A percentile compares a stretch with the other conserved stretches of the same genome.
Conservation (phyloP, 495 filamentous ascomycete genomes). For the Chaetomium cochliodes region DNA sequence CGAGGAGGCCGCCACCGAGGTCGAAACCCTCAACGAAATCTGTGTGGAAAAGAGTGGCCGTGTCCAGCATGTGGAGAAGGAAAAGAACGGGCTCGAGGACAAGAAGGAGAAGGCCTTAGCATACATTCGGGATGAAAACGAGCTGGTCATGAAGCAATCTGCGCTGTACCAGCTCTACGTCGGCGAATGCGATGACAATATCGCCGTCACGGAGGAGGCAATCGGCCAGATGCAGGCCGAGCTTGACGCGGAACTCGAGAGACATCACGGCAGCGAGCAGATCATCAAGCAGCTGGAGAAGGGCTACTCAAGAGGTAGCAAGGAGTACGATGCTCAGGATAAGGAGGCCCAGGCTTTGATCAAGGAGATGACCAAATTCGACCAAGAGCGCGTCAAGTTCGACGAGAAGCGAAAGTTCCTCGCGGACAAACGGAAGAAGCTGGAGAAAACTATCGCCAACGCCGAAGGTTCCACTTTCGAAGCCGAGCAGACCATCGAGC, state of each 20-base stretch:
- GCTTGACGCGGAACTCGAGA: constrained; percentile 84
- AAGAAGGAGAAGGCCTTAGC: constrained; percentile 94
- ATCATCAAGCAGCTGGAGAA: constrained; percentile 88
- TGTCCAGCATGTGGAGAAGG: constrained; percentile 97
- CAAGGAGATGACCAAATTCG: constrained; percentile 87
- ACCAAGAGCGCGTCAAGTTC: constrained; percentile 94
- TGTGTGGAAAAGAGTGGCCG: constrained; percentile 91
- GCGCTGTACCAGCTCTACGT: constrained; percentile 89
- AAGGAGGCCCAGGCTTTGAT: constrained; percentile 74
- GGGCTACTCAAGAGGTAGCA: constrained; percentile 73
- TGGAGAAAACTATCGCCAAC: constrained; percentile 81
- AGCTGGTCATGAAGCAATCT: constrained; percentile 82
- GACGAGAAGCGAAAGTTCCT: constrained; percentile 97
- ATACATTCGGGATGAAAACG: constrained; percentile 89
- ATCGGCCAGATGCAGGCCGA: constrained; percentile 86
- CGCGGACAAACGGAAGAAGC: constrained; percentile 83
- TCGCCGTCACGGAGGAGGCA: constrained; percentile 85
- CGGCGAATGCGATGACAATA: constrained; percentile 79
- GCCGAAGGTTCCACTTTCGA: constrained; percentile 64
- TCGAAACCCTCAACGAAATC: constrained; percentile 88
- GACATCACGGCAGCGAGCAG: constrained; percentile 86
- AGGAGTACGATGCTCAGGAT: constrained; percentile 79
- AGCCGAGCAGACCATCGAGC: constrained; percentile 71
- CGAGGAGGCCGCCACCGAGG: constrained; percentile 84
- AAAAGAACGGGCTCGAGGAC: constrained; percentile 85